These are phyloP conservation scores for Cryoendolithus antarcticus DNA, from an alignment of 2,329 filamentous ascomycete genomes.

Conservation along the genomic window DNA sequence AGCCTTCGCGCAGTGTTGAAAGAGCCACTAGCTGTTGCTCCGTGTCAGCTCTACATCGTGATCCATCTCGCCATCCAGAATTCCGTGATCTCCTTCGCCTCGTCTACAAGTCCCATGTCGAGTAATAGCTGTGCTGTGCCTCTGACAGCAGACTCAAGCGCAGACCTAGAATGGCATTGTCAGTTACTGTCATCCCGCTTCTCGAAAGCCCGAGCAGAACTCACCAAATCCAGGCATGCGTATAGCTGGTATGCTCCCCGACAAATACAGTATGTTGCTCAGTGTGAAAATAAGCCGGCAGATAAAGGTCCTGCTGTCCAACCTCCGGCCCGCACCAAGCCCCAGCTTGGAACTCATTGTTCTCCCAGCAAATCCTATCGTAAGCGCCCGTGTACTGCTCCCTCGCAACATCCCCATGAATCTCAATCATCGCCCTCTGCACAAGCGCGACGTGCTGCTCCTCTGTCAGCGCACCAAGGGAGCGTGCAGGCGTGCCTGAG, in stretches of 20 bases:
- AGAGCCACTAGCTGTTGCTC: too few species aligned
- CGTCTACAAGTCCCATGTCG: slow-evolving; percentile 54
- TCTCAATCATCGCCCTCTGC: slow-evolving; percentile 50
- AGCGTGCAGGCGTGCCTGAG: slow-evolving; percentile 31
- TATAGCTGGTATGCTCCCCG: slow-evolving; percentile 55
- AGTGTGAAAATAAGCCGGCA: slow-evolving; percentile 58
- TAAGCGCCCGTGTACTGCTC: slow-evolving; percentile 36
- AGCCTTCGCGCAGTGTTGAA: too few species aligned
- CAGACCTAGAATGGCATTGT: slow-evolving; percentile 15
- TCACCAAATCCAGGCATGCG: slow-evolving; percentile 58
- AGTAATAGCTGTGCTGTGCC: slow-evolving; percentile 53
- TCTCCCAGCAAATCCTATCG: slow-evolving; percentile 8
- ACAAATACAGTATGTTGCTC: slow-evolving; percentile 52
- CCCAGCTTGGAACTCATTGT: slow-evolving; percentile 3
- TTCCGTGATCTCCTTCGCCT: slow-evolving; percentile 51
- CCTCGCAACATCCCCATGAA: slow-evolving; percentile 46
- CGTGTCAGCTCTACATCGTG: slow-evolving; percentile 22
- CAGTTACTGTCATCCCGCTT: too few species aligned
- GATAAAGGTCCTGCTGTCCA: slow-evolving; percentile 54
- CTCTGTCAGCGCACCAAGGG: slow-evolving; percentile 32
- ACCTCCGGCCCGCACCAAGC: slow-evolving; percentile 43
- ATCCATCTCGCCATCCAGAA: slow-evolving; percentile 63
- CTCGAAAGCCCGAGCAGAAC: too few species aligned
- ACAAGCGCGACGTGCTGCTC: slow-evolving; percentile 49
- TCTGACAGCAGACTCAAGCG: slow-evolving; percentile 54